Base-by-base conservation (phyloP, 225 moss, liverwort and hornwort species). In the Ulota crispa region DNA sequence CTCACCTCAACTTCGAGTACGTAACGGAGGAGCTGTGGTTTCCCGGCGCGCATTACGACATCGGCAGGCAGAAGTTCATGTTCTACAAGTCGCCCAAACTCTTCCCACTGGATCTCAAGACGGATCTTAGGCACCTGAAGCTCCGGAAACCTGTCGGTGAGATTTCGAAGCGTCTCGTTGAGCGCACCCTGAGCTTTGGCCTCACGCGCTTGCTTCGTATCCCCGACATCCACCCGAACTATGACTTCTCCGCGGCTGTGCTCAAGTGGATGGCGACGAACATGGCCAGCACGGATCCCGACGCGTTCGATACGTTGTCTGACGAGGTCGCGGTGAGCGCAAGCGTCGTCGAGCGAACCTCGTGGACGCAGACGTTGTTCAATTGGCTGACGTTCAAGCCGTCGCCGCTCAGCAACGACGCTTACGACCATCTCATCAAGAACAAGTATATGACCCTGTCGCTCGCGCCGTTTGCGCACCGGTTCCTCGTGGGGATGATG, bases 11-110 rank as follows among this genome's bases (percentile, higher is more conserved):
- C 3, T 67, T 89, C 31, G 8, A 16, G 3, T 89, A 89, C 72
- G 13, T 20, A 60, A 86, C 83, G 42, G 12, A 76, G 71, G 86
- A 89, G 83, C 78, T 75, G 6, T 89, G 86, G 86, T 89, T 89
- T 63, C 89, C 89, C 0, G 89, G 89, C 27, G 83, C 86, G 5
- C 89, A 89, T 61, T 84, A 86, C 53, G 89, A 89, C 79, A 55
- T 89, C 14, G 89, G 89, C 37, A 75, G 86, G 61, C 89, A 89
- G 36, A 84, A 81, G 64, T 89, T 89, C 70, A 86, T 81, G 86
- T 76, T 89, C 67, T 89, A 78, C 79, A 89, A 84, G 62, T 78
- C 81, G n/a, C 84, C 89, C 3, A 8, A 9, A 2, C 19, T 89
- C 24, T 52, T 70, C 32, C 43, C 71, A 10, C 20, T 32, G 1